Conservation (phyloP, 495 filamentous ascomycete genomes). For the Tetracladium setigerum region DNA sequence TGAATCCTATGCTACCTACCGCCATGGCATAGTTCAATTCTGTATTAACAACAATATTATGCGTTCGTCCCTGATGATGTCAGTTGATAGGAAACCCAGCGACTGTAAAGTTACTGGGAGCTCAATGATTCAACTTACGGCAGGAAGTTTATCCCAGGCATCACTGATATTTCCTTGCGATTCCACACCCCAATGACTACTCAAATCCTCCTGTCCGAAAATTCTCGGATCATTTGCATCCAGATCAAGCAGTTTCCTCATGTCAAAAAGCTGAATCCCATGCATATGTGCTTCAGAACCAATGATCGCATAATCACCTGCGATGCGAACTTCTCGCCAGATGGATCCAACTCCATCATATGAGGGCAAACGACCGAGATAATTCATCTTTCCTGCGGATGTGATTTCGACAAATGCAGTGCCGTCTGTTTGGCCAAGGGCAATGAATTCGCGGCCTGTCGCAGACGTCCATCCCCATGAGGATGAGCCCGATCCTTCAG, state of each 20-base stretch:
- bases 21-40: constrained; percentile 43
- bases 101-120: constrained; percentile 1
- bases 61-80: constrained; percentile 38
- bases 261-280: constrained; percentile 46
- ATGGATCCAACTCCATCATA: constrained; percentile 25
- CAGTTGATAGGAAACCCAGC: constrained; percentile 19
- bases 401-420: constrained; percentile 49
- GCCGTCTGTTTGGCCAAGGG: constrained; percentile 50
- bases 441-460: constrained; percentile 49
- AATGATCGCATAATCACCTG: constrained; percentile 41
- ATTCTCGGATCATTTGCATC: neutral
- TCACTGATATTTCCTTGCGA: too few relatives aligned
- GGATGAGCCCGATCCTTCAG: constrained; percentile 1
- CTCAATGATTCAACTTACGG: constrained; percentile 24
- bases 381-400: constrained; percentile 39
- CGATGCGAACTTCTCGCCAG: constrained; percentile 44
- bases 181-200: too few relatives aligned
- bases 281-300: constrained; percentile 42
- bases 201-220: neutral
- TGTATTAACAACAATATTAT: constrained; percentile 47
- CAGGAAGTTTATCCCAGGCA: too few relatives aligned
- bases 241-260: constrained; percentile 27
- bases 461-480: constrained; percentile 46
- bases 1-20: constrained; percentile 28
- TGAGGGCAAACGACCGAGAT: constrained; percentile 48